Base-by-base conservation (phyloP, 345 rosid species). In the Hibiscus trionum region DNA sequence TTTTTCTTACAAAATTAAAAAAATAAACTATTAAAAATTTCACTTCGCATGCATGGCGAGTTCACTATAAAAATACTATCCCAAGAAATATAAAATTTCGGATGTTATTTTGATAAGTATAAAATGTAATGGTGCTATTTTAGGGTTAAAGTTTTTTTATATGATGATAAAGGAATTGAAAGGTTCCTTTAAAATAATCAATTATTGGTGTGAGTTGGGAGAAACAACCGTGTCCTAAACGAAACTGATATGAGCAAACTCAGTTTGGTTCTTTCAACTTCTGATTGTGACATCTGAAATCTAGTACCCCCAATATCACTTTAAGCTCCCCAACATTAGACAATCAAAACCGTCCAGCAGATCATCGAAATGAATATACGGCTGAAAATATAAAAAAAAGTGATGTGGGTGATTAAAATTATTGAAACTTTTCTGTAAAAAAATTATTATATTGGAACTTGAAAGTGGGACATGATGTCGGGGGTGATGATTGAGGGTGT, bases 401-500 rank as follows among this genome's bases (percentile, higher is more conserved):
- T 21, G 5, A 52, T 3, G 50, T 63, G 21, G 4, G 52, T 65
- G 53, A 24, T 65, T 19, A 65, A 64, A 42, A 53, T 21, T 21
- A 21, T 21, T 21, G 24, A 21, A 21, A 21, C 24, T 21, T 21
- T 21, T 21, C 1, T 21, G 24, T 21, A 21, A 21, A 21, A 21
- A 21, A n/a, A n/a, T n/a, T n/a, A 21, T 21, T 21, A 21, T n/a
- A 44, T 29, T 31, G 35, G 35, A 31, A 31, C 35, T 37, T 37
- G 56, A 16, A 62, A 11, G 70, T 61, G 59, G 69, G 78, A 76
- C 78, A 81, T 47, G 75, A 76, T 81, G 81, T 81, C 69, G 35
- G 35, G 80, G 80, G 74, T 73, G 78, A 78, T 76, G 80, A 78
- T 81, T 72, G 70, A 58, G 24, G 63, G 66, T 77, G 83, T 63